Percentiles rank a stretch among this genome's conserved stretches.
phyloP scores from a whole-genome alignment of 2,329 filamentous ascomycete genomes.

The Rhinocladiella mackenziei region DNA sequence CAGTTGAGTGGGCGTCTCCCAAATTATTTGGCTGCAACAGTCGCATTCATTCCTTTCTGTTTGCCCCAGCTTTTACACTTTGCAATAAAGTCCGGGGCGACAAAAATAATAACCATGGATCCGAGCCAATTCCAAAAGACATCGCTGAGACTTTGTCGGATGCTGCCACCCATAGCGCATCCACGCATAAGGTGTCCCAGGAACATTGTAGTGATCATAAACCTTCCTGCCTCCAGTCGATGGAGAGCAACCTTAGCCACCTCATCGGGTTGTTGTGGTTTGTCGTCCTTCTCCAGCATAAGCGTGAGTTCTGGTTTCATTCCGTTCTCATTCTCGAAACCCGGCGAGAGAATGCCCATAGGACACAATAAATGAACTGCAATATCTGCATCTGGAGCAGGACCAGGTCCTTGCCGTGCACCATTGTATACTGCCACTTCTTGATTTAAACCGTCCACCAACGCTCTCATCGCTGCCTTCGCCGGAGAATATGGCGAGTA shows the following conservation, averaged over 20 bases:
- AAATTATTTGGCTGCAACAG: constrained; percentile 5
- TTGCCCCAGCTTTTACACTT: constrained; percentile 57
- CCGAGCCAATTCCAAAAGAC: constrained; percentile 53
- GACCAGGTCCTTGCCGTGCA: constrained; percentile 38
- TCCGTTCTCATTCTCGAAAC: constrained; percentile 69
- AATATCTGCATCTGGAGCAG: constrained; percentile 59
- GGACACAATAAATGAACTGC: constrained; percentile 79
- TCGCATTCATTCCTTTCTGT: constrained; percentile 42
- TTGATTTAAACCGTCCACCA: constrained; percentile 78
- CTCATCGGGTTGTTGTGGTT: constrained; percentile 69
- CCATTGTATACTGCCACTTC: constrained; percentile 84
- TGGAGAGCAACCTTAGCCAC: constrained; percentile 67
- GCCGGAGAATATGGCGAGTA: constrained; percentile 79
- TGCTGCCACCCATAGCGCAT: constrained; percentile 51
- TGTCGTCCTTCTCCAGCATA: constrained; percentile 77
- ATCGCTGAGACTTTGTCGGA: constrained; percentile 49
- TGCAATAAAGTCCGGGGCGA: constrained; percentile 54
- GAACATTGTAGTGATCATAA: constrained; percentile 70
- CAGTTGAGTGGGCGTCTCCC: too few species aligned
- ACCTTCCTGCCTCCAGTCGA: constrained; percentile 75
- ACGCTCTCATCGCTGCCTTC: constrained; percentile 77
- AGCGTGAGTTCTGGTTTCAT: constrained; percentile 77
- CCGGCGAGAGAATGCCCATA: constrained; percentile 74
- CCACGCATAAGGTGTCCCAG: constrained; percentile 70
- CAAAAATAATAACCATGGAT: constrained; percentile 53